Base-by-base conservation (phyloP, 2,329 filamentous ascomycete genomes). In the Pseudopyrenochaeta lycopersici region DNA sequence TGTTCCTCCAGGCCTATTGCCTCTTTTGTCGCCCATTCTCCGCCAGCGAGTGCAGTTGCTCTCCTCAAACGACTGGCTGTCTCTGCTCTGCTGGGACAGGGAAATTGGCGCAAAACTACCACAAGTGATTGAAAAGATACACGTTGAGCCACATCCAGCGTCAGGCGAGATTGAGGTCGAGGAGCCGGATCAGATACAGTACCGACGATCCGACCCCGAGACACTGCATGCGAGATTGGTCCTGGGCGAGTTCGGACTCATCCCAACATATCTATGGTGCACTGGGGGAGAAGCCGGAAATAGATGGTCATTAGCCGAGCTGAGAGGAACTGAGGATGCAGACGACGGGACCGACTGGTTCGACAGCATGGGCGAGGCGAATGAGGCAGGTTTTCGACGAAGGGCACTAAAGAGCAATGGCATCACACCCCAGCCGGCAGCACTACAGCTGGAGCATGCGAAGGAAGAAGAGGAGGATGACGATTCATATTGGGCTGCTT, bases 401-500 rank as follows among this genome's bases (percentile, higher is more conserved):
- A 73, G 68, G 54, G 21, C 64, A n/a, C 31, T 49, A 35, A 63
- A 63, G 53, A 58, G 43, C 27, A 59, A 72, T 46, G 63, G 60
- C 21, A 29, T 48, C 38, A 27, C 58, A 29, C 41, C 33, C 12
- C 64, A 58, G 30, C 46, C 54, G 7, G 33, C 54, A 2, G 46
- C 42, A 11, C 47, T 58, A 14, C 54, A 59, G 35, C 53, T 58
- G 30, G 65, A 61, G 20, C 39, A 58, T 11, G 56, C 59, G n/a
- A 46, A 56, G 20, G 54, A 65, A 9, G 60, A 66, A 1, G 85
- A 88, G 0, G 86, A 87, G 0, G 88, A 90, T 18, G 88, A 90
- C 29, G 88, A 92, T 56, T 89, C 88, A 63, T 94, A 94, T 74
- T 94, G 90, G 90, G 88, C 90, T 87, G 88, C 86, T 29, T 84